phyloP scores from a whole-genome alignment of 2,329 filamentous ascomycete genomes.

The Cladophialophora psammophila region DNA sequence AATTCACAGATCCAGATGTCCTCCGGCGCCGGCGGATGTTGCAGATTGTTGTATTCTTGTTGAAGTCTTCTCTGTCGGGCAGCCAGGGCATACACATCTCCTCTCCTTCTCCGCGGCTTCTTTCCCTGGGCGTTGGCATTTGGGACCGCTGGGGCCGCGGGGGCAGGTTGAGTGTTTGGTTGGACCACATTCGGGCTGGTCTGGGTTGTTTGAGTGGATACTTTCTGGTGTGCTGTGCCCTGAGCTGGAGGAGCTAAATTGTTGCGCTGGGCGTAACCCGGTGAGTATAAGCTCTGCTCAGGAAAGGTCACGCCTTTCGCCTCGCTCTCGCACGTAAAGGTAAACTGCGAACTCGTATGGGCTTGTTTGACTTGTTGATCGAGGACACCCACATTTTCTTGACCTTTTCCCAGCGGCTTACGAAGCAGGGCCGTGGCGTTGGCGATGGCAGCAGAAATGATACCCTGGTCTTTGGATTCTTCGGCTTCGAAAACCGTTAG shows the following conservation, averaged over 20 bases:
- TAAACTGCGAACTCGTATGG: slow-evolving; percentile 86
- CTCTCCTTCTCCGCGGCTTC: slow-evolving; percentile 70
- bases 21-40: slow-evolving; percentile 72
- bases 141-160: slow-evolving; percentile 42
- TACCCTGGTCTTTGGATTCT: slow-evolving; percentile 68
- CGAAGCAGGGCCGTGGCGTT: slow-evolving; percentile 75
- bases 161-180: slow-evolving; percentile 48
- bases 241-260: slow-evolving; percentile 40
- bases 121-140: slow-evolving; percentile 60
- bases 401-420: slow-evolving; percentile 65
- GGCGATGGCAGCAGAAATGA: slow-evolving; percentile 91
- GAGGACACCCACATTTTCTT: slow-evolving; percentile 80
- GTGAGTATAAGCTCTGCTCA: slow-evolving; percentile 58
- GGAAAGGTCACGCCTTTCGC: slow-evolving; percentile 82
- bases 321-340: slow-evolving; percentile 93
- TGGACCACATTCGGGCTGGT: slow-evolving; percentile 59
- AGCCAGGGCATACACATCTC: slow-evolving; percentile 75
- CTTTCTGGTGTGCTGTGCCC: slow-evolving; percentile 47
- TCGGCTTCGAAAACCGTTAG: slow-evolving; percentile 49
- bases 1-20: slow-evolving; percentile 97
- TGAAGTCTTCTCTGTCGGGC: slow-evolving; percentile 79
- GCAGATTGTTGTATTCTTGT: slow-evolving; percentile 77
- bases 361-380: slow-evolving; percentile 72
- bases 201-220: slow-evolving; percentile 62
- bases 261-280: slow-evolving; percentile 39